Percentiles rank a stretch among this genome's conserved stretches.
Conservation (phyloP, 805 yeast species). For the Candida krabiensis region DNA sequence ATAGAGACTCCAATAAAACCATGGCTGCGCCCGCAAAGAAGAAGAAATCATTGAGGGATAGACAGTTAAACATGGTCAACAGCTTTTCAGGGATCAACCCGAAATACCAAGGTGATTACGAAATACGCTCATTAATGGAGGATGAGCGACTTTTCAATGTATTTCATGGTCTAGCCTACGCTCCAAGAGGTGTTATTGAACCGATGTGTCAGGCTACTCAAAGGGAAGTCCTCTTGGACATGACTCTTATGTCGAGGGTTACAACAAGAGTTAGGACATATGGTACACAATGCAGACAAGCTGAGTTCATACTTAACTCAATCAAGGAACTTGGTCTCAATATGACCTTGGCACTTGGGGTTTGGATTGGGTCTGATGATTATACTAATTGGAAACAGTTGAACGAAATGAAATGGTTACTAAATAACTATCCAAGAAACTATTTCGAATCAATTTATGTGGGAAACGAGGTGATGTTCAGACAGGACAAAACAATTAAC, state of each 20-base stretch:
- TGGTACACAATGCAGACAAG: constrained; percentile 64
- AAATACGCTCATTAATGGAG: constrained; percentile 38
- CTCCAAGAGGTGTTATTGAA: constrained; percentile 50
- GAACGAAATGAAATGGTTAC: constrained; percentile 39
- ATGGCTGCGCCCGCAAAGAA: background rate
- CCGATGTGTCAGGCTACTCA: constrained; percentile 53
- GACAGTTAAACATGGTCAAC: constrained; percentile 11
- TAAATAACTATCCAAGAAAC: constrained; percentile 43
- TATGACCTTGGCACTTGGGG: constrained; percentile 59
- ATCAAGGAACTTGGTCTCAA: constrained; percentile 50
- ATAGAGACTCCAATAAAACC: background rate
- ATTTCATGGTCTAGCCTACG: constrained; percentile 60
- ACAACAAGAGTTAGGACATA: constrained; percentile 58
- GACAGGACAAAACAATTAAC: constrained; percentile 44
- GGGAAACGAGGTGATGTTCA: constrained; percentile 63
- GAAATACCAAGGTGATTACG: constrained; percentile 34
- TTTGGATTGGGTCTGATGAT: constrained; percentile 56
- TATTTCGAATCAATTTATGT: constrained; percentile 52
- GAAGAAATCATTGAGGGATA: background rate
- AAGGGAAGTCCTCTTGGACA: constrained; percentile 53
- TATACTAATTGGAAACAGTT: constrained; percentile 48
- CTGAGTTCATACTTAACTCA: constrained; percentile 50
- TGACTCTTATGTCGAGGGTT: constrained; percentile 55
- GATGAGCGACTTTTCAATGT: constrained; percentile 33
- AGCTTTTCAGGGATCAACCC: constrained; percentile 33